Percentiles rank a stretch among this genome's conserved stretches.
Conservation (phyloP, 108 stramenopile genomes). For the Pseudonitzschia multiseries region DNA sequence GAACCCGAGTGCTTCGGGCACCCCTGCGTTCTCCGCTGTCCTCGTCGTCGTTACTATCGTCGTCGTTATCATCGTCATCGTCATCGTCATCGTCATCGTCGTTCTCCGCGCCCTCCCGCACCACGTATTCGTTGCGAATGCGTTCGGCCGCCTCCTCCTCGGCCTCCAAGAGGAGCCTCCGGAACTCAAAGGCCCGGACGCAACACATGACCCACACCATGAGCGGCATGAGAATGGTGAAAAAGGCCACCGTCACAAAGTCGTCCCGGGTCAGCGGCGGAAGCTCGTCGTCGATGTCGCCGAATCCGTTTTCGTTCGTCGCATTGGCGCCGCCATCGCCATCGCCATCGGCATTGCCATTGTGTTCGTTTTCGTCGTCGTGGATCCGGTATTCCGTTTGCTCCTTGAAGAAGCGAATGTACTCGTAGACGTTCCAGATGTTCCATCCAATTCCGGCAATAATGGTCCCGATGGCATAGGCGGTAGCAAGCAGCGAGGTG, state of each 20-base stretch:
- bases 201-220: slow-evolving; percentile 75
- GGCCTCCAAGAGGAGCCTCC: slow-evolving; percentile 65
- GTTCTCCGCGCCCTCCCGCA: neutral
- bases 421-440: slow-evolving; percentile 30
- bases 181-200: slow-evolving; percentile 72
- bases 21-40: neutral
- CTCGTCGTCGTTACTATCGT: neutral
- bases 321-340: neutral
- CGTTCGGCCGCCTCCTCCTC: slow-evolving; percentile 73
- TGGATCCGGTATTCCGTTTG: slow-evolving; percentile 1
- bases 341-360: neutral
- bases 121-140: slow-evolving; percentile 25
- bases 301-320: neutral
- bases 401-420: slow-evolving; percentile 19
- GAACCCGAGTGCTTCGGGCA: neutral
- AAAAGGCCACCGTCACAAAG: slow-evolving; percentile 49
- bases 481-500: slow-evolving; percentile 52
- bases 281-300: neutral
- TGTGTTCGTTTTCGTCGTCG: neutral
- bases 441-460: slow-evolving; percentile 61
- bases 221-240: slow-evolving; percentile 64
- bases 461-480: slow-evolving; percentile 55
- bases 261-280: slow-evolving; percentile 34
- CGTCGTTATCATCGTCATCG: neutral
- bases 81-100: neutral